These are phyloP conservation scores for Colletotrichum scovillei DNA, from an alignment of 2,329 filamentous ascomycete genomes.

Conservation along the genomic window DNA sequence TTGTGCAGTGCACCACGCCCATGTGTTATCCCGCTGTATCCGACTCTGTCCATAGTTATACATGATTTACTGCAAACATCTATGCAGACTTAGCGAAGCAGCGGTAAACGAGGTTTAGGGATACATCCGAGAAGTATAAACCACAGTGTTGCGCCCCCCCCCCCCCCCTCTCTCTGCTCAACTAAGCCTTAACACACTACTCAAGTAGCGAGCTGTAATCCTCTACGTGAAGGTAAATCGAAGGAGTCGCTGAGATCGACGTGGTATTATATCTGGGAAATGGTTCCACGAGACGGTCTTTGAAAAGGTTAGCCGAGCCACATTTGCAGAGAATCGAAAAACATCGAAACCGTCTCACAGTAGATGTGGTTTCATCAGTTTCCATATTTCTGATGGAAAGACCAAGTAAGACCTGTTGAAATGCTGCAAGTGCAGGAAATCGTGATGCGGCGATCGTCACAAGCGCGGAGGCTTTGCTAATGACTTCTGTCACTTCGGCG, in stretches of 20 bases:
- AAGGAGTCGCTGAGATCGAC: constrained; percentile 18
- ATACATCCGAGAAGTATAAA: too few species aligned
- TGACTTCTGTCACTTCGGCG: background rate
- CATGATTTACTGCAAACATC: too few species aligned
- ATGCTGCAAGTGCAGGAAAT: constrained; percentile 24
- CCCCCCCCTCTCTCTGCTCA: too few species aligned
- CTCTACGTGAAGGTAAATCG: constrained; percentile 7
- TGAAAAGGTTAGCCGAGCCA: background rate
- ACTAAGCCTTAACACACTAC: background rate
- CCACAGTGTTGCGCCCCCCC: too few species aligned
- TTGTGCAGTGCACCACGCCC: too few species aligned
- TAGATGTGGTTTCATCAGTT: too few species aligned
- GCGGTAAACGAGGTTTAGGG: too few species aligned
- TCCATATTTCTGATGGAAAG: constrained; percentile 15
- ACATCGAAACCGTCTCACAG: too few species aligned
- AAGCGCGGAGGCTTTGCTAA: constrained; percentile 22
- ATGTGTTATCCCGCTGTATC: too few species aligned
- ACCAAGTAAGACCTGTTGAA: constrained; percentile 19
- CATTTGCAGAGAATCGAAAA: background rate
- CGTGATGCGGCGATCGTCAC: constrained; percentile 1
- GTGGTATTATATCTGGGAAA: constrained; percentile 5
- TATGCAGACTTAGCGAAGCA: too few species aligned
- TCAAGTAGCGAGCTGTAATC: too few species aligned
- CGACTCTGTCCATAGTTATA: too few species aligned
- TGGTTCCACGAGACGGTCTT: background rate